phyloP scores from a whole-genome alignment of 2,329 filamentous ascomycete genomes.

The Trichoderma pleuroti region DNA sequence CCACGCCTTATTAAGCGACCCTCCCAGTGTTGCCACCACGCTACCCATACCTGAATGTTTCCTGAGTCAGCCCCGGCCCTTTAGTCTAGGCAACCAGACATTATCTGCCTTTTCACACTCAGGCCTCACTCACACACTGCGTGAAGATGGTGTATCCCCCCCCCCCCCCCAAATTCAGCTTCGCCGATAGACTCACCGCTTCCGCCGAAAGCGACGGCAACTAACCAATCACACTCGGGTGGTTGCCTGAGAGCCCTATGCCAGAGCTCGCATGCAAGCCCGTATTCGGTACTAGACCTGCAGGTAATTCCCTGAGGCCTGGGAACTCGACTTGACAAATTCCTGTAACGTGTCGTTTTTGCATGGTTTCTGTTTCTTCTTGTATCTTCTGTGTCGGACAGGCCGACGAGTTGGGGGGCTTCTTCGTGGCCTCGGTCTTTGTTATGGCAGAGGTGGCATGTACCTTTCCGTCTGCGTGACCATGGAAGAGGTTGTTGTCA shows the following conservation, averaged over 20 bases:
- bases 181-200: background rate
- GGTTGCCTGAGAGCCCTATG: background rate
- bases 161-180: background rate
- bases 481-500: background rate
- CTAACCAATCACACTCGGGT: background rate
- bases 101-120: background rate
- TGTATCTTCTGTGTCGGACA: background rate
- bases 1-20: background rate
- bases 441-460: background rate
- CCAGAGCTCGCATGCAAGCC: background rate
- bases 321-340: background rate
- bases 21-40: background rate
- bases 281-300: background rate
- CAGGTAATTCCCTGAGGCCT: background rate
- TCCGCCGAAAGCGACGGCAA: background rate
- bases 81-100: conserved; percentile 3
- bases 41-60: background rate
- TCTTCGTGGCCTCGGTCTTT: background rate
- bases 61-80: background rate
- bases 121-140: background rate
- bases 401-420: background rate
- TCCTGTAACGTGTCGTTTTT: background rate
- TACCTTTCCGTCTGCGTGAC: background rate
- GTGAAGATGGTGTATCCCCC: background rate
- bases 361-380: background rate